phyloP scores from a whole-genome alignment of 2,329 filamentous ascomycete species.

The Phialemonium atrogriseum region DNA sequence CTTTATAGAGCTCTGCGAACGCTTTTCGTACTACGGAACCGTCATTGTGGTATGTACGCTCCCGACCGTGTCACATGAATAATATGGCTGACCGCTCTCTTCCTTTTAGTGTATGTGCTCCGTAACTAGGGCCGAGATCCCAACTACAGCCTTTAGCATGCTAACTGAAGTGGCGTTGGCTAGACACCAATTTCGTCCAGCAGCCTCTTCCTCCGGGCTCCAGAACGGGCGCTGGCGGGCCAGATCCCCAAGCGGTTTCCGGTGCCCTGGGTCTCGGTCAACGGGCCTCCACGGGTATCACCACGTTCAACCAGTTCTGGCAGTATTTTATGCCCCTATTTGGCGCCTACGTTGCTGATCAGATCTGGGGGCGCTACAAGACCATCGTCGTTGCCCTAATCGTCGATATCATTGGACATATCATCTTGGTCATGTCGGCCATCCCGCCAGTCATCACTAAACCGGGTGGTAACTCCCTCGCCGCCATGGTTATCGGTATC shows the following conservation, averaged over 20 bases:
- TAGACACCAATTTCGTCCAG: constrained; percentile 54
- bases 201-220: constrained; percentile 47
- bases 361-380: constrained; percentile 58
- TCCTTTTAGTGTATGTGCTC: too few relatives aligned
- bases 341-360: constrained; percentile 40
- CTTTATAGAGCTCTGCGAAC: constrained; percentile 62
- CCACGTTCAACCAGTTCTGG: constrained; percentile 45
- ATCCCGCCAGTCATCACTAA: constrained; percentile 52
- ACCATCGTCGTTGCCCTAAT: constrained; percentile 57
- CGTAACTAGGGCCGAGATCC: too few relatives aligned
- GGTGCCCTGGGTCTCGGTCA: constrained; percentile 46
- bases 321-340: constrained; percentile 51
- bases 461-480: constrained; percentile 45
- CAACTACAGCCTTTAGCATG: too few relatives aligned
- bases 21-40: constrained; percentile 66
- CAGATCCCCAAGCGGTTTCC: too few relatives aligned
- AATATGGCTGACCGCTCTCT: too few relatives aligned
- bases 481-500: constrained; percentile 54
- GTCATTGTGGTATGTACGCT: constrained; percentile 48
- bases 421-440: constrained; percentile 59
- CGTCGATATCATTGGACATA: constrained; percentile 55
- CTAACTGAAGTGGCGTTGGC: background rate
- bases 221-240: constrained; percentile 41
- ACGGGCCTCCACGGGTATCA: constrained; percentile 18
- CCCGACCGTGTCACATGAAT: too few relatives aligned